Evolutionary conservation across 441 rosid species (phyloP), one percentile per base, ranked within the genome.

Genomic region (Gossypium schwendimanii): DNA sequence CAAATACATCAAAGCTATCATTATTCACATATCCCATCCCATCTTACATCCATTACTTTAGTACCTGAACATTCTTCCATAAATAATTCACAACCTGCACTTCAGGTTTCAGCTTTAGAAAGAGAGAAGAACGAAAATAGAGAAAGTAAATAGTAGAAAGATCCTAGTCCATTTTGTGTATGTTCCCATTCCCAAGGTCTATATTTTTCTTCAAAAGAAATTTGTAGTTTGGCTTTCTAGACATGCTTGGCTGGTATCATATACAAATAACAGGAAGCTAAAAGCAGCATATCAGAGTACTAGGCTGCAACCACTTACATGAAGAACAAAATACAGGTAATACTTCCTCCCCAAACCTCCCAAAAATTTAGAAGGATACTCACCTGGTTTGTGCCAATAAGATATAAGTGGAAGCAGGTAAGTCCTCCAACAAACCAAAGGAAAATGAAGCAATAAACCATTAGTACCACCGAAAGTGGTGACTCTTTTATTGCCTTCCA

Each of bases 351-450:
- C 63, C 47, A 8, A 14, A 21, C 20, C 53, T 10, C 36, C 1
- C 36, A 17, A 36, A 8, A 28, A 9, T 5, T 39, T 63, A 23
- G 36, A 28, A 70, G 18, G 57, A 66, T 67, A 72, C 64, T 73
- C 75, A 87, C 93, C 87, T 88, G 91, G 76, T 88, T 88, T 61
- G 85, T 88, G 82, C 81, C 76, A 60, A 88, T 85, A 73, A 89
- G 93, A 79, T 85, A 87, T 41, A 89, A 70, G 78, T 89, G 93
- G 81, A 89, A 84, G 72, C 82, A 68, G 26, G 89, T 76, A 69
- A 89, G 87, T 20, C 93, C 91, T 44, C 93, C 93, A 41, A 89
- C 89, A 39, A 89, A 87, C 84, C 88, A 89, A 41, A 84, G 82
- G 1, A 73, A 81, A 75, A 89, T 77, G 83, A 83, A 85, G 52